Evolutionary conservation across 2,329 filamentous ascomycete genomes (phyloP), one percentile per base, ranked within the genome.

Genomic region (Fusarium fujikuroi): DNA sequence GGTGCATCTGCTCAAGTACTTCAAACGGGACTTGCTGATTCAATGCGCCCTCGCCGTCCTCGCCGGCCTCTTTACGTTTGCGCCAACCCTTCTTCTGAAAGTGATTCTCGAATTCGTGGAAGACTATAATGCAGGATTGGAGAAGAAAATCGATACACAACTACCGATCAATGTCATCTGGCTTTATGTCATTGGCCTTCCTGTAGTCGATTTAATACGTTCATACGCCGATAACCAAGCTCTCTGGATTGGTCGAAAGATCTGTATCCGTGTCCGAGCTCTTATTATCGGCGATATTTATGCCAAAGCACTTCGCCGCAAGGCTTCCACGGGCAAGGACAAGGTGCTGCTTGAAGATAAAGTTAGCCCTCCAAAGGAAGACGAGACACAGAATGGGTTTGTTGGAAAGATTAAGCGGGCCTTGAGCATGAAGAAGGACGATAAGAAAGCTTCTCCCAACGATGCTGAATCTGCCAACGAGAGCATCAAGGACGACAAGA

Each of bases 281-380:
- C 96, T 99, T 79, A 95, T 99, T 70, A 94, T 99, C 74, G 96
- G 96, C 62, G 96, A 99, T 79, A 96, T 99, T 52, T 99, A 99
- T 81, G 93, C 95, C 64, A 99, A 99, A 84, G 94, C 96, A 3
- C 87, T 99, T 23, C 91, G 97, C 72, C 92, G 96, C 76, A 97
- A 97, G 82, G 95, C 95, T 23, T 92, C 94, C 28, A 91, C 95
- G 14, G 90, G 91, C 23, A 88, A 87, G 42, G 95, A 98, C 75
- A 91, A 92, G 60, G 87, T 92, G 1, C 85, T 96, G 21, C 93
- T 93, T 37, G 86, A 88, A 60, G 69, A 78, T 7, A 81, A 85
- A 32, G 77, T 85, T 14, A 82, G 86, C 59, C 72, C 79, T 59
- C 80, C 66, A 63, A 63, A 80, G 75, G 70, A 80, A 11, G 69